phyloP scores from a whole-genome alignment of 768 basidiomycete species.

The Mycena chlorophos region DNA sequence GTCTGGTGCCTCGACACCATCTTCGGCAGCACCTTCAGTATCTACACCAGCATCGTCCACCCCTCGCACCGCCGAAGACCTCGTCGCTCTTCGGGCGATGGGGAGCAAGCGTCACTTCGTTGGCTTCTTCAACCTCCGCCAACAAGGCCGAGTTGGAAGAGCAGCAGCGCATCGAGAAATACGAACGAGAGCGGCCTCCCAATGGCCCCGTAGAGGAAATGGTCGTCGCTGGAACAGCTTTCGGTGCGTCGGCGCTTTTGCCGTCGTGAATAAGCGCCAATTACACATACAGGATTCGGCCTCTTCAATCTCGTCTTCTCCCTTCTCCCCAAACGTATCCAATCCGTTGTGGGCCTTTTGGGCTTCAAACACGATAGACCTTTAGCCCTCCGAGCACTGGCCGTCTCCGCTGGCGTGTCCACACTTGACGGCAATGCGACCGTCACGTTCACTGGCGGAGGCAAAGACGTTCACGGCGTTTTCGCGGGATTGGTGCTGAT shows the following conservation, averaged over 20 bases:
- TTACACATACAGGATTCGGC: constrained; percentile 45
- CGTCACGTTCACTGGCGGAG: constrained; percentile 39
- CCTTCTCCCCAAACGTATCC: constrained; percentile 66
- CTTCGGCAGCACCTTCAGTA: constrained; percentile 22
- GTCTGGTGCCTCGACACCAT: constrained; percentile 12
- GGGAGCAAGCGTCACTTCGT: constrained; percentile 26
- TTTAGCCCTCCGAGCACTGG: constrained; percentile 66
- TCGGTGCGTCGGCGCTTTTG: constrained; percentile 54
- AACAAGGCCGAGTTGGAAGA: neutral
- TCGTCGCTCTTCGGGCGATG: constrained; percentile 39
- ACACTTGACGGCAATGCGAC: neutral
- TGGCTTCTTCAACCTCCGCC: constrained; percentile 3
- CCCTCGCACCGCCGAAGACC: neutral
- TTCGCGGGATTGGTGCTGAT: constrained; percentile 80
- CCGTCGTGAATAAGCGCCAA: neutral
- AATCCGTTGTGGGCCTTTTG: constrained; percentile 70
- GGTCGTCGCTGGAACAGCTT: constrained; percentile 74
- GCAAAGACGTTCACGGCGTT: constrained; percentile 69
- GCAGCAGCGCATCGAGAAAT: constrained; percentile 22
- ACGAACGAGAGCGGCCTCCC: constrained; percentile 19
- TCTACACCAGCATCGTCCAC: constrained; percentile 11
- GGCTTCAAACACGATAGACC: constrained; percentile 74
- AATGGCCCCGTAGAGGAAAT: constrained; percentile 71
- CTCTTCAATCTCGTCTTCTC: constrained; percentile 82
- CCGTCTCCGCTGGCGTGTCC: constrained; percentile 30